phyloP scores from a whole-genome alignment of 192 early-diverging fungal genomes.

The Kickxella alabastrina region DNA sequence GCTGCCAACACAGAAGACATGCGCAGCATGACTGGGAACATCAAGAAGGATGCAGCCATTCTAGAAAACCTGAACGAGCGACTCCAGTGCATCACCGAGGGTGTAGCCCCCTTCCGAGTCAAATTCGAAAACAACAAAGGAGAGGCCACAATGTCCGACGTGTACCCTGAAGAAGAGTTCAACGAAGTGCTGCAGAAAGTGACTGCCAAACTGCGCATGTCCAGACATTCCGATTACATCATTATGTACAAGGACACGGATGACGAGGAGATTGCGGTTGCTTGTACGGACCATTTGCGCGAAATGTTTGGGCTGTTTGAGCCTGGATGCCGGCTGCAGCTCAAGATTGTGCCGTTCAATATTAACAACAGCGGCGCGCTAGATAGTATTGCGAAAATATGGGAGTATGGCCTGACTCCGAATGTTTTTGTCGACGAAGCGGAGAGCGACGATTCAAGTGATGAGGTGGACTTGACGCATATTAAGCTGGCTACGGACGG shows the following conservation, averaged over 20 bases:
- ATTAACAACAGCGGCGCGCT: slow-evolving; percentile 40
- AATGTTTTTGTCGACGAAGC: slow-evolving; percentile 25
- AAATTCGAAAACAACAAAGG: slow-evolving; percentile 43
- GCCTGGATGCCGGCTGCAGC: slow-evolving; percentile 37
- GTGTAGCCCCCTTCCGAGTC: slow-evolving; percentile 28
- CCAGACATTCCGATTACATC: slow-evolving; percentile 21
- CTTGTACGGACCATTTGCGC: slow-evolving; percentile 41
- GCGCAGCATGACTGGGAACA: not conserved
- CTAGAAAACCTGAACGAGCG: slow-evolving; percentile 25
- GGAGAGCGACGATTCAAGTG: slow-evolving; percentile 14
- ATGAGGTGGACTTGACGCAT: slow-evolving; percentile 13
- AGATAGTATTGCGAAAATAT: slow-evolving; percentile 33
- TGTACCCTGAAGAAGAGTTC: slow-evolving; percentile 35
- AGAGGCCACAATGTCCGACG: slow-evolving; percentile 40
- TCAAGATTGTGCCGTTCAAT: slow-evolving; percentile 39
- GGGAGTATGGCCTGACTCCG: slow-evolving; percentile 38
- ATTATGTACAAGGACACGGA: slow-evolving; percentile 46
- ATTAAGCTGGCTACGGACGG: slow-evolving; percentile 14
- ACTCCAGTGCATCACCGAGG: slow-evolving; percentile 19
- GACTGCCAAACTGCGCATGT: slow-evolving; percentile 42
- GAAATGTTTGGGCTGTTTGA: slow-evolving; percentile 48
- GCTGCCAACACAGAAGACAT: slow-evolving; percentile 8
- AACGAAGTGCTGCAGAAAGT: slow-evolving; percentile 30
- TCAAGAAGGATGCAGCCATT: not conserved
- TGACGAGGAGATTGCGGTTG: slow-evolving; percentile 48